phyloP scores from a whole-genome alignment of 495 filamentous ascomycete genomes.

The Apiosordaria backusii region DNA sequence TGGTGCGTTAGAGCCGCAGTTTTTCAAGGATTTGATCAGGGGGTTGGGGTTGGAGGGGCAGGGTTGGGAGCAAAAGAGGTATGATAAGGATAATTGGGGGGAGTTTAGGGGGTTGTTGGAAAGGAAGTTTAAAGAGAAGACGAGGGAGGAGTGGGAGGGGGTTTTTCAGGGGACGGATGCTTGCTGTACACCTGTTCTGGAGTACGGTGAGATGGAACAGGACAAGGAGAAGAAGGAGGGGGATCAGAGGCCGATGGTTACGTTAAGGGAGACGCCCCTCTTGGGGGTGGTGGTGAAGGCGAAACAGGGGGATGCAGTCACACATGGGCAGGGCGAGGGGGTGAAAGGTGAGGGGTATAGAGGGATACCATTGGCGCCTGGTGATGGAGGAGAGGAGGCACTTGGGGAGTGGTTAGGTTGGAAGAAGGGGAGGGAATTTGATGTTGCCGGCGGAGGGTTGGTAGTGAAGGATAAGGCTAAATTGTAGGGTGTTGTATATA shows the following conservation, averaged over 20 bases:
- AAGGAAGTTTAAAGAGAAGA: slow-evolving; percentile 65
- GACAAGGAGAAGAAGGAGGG: slow-evolving; percentile 51
- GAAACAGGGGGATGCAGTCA: slow-evolving; percentile 30
- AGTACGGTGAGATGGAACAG: slow-evolving; percentile 63
- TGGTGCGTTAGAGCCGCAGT: slow-evolving; percentile 83
- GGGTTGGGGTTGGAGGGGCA: slow-evolving; percentile 56
- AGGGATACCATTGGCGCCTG: slow-evolving; percentile 56
- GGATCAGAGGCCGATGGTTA: slow-evolving; percentile 73
- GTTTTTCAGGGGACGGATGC: slow-evolving; percentile 88
- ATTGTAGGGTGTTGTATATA: too few species aligned
- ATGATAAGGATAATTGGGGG: slow-evolving; percentile 62
- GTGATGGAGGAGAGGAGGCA: slow-evolving; percentile 66
- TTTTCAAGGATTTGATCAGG: slow-evolving; percentile 65
- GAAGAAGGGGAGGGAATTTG: slow-evolving; percentile 66
- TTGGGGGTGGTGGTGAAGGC: slow-evolving; percentile 42
- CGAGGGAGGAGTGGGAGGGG: slow-evolving; percentile 74
- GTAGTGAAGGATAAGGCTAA: slow-evolving; percentile 49
- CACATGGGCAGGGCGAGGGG: slow-evolving; percentile 47
- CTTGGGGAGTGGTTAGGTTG: slow-evolving; percentile 76
- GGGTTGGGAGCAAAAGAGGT: slow-evolving; percentile 48
- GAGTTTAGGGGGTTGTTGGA: slow-evolving; percentile 59
- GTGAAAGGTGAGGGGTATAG: slow-evolving; percentile 61
- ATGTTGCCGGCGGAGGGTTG: slow-evolving; percentile 57
- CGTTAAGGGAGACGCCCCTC: slow-evolving; percentile 62
- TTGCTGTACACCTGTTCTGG: slow-evolving; percentile 83